Evolutionary conservation across 352 stramenopile species (phyloP).

Genomic region (Phytophthora quininea): DNA sequence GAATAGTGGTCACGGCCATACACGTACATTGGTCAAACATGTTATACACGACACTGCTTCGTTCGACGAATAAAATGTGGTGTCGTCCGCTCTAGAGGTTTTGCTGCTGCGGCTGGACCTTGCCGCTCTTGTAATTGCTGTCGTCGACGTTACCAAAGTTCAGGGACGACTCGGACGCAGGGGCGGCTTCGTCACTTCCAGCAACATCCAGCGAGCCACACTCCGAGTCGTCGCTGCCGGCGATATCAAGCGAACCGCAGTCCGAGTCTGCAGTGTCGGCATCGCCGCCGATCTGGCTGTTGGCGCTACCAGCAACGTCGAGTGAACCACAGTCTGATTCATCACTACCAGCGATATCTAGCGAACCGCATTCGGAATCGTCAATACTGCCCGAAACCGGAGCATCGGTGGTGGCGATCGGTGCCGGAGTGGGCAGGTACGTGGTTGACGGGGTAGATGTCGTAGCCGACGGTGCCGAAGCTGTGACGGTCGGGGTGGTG

Average conservation of each 20-base stretch:
- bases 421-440: neutral
- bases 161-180: neutral
- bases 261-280: constrained; percentile 16
- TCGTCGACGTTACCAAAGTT: constrained; percentile 3
- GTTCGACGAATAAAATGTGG: neutral
- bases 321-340: constrained; percentile 22
- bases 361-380: constrained; percentile 18
- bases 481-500: constrained; percentile 16
- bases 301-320: constrained; percentile 19
- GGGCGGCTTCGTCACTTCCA: neutral
- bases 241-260: constrained; percentile 22
- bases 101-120: neutral
- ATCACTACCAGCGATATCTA: constrained; percentile 20
- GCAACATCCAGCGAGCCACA: constrained; percentile 12
- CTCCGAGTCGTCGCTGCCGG: constrained; percentile 6
- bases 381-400: constrained; percentile 5
- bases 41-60: neutral
- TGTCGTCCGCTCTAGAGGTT: neutral
- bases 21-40: neutral
- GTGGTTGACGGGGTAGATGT: constrained; percentile 3
- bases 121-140: constrained; percentile 3
- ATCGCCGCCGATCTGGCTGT: constrained; percentile 5
- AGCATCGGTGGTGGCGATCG: neutral
- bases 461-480: constrained; percentile 1
- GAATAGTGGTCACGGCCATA: too few species aligned